Percentiles rank a stretch among this genome's conserved stretches.
Evolutionary conservation across 352 stramenopile genomes (phyloP).

Genomic region (Phytophthora pluvialis): DNA sequence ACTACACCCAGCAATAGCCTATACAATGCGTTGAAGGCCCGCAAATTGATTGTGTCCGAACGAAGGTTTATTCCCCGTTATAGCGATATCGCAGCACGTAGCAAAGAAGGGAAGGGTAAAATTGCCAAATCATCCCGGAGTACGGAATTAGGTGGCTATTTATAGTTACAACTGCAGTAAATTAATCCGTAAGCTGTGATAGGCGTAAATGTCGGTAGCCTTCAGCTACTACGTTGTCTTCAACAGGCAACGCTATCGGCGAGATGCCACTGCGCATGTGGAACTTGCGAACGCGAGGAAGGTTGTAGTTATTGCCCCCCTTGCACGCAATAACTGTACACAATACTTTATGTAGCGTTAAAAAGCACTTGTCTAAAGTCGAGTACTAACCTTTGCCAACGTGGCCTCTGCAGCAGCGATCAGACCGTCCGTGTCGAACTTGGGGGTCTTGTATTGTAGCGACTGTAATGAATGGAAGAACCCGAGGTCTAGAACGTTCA

Average conservation of each 20-base stretch:
- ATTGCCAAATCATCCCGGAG: neutral
- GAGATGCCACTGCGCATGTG: neutral
- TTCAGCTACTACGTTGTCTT: neutral
- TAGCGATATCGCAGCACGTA: neutral
- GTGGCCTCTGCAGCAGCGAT: no score
- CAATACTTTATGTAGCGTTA: no score
- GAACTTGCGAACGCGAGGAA: no score
- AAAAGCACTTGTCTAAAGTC: no score
- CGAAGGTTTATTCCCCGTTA: neutral
- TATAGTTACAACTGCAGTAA: neutral
- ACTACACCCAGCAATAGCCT: no score
- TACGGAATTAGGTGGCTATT: neutral
- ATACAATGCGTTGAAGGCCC: no score
- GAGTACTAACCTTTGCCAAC: no score
- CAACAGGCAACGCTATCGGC: neutral
- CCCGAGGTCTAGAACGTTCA: neutral
- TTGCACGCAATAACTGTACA: neutral
- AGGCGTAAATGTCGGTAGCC: neutral
- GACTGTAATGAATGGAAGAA: slow-evolving; percentile 1
- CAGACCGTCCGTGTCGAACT: neutral
- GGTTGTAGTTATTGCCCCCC: no score
- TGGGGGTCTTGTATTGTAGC: neutral
- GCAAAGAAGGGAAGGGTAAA: neutral
- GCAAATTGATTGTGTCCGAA: neutral
- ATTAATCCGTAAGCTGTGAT: neutral